Conservation (phyloP, 345 rosid species). For the Schrenkiella parvula region DNA sequence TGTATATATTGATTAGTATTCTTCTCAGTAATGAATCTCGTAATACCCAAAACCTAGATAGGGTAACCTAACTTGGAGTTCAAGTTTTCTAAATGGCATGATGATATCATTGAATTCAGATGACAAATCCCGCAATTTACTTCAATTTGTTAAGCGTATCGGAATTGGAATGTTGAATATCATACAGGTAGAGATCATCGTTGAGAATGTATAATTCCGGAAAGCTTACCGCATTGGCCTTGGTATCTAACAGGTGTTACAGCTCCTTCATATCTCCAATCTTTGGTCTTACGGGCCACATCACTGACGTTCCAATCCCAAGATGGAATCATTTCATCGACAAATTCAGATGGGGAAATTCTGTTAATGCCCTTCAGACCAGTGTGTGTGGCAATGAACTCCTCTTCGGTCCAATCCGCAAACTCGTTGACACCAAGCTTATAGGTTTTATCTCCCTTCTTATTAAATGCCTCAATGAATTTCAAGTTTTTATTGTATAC, state of each 20-base stretch:
- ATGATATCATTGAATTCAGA: neutral
- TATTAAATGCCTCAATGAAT: conserved; percentile 38
- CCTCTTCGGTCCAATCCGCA: conserved; percentile 44
- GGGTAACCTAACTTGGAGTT: neutral
- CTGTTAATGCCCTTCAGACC: conserved; percentile 22
- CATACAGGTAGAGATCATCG: neutral
- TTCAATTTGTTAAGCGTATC: neutral
- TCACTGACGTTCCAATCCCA: conserved; percentile 24
- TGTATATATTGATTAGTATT: neutral
- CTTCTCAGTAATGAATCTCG: neutral
- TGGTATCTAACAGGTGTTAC: conserved; percentile 42
- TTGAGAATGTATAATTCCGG: neutral
- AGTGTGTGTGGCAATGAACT: conserved; percentile 38
- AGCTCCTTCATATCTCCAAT: conserved; percentile 42
- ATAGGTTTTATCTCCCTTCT: conserved; percentile 27
- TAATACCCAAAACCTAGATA: conserved; percentile 1
- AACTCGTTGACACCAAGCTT: conserved; percentile 43
- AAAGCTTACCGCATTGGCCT: conserved; percentile 38
- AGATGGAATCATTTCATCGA: conserved; percentile 3
- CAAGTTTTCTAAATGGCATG: neutral
- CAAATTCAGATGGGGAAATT: neutral
- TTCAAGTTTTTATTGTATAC: conserved; percentile 41
- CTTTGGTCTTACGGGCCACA: conserved; percentile 24
- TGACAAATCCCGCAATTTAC: neutral
- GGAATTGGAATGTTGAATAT: neutral